Conservation (phyloP, 2,329 filamentous ascomycete genomes). For the Neurospora sp. region DNA sequence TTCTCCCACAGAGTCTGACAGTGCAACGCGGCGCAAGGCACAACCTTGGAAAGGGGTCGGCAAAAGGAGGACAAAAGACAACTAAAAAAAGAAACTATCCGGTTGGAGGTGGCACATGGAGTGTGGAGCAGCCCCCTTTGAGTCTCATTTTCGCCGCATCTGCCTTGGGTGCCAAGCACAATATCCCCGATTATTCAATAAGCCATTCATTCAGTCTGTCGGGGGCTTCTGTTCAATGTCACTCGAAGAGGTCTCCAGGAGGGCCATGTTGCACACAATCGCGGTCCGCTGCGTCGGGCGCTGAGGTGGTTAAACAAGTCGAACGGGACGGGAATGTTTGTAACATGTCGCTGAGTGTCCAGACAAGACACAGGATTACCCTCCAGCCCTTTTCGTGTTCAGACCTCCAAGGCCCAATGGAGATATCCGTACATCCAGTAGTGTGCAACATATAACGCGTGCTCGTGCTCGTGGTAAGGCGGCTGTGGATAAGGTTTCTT, state of each 20-base stretch:
- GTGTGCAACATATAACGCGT: background rate
- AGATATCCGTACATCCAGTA: background rate
- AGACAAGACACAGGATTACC: background rate
- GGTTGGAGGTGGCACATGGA: slow-evolving; percentile 2
- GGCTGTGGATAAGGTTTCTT: background rate
- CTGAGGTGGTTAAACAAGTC: background rate
- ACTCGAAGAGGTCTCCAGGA: background rate
- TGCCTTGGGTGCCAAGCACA: background rate
- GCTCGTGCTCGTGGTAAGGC: background rate
- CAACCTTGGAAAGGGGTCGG: background rate
- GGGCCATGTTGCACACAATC: background rate
- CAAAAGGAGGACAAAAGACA: background rate
- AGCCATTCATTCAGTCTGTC: background rate
- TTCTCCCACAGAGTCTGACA: background rate
- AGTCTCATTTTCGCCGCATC: background rate
- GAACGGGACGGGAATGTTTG: background rate
- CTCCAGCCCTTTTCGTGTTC: background rate
- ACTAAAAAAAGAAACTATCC: slow-evolving; percentile 5
- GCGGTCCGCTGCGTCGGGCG: background rate
- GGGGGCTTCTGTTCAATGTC: background rate
- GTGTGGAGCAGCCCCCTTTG: background rate
- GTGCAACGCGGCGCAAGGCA: background rate
- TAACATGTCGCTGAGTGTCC: background rate
- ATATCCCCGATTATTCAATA: background rate
- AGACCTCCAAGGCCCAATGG: background rate